Base-by-base conservation (phyloP, 495 filamentous ascomycete species). In the Podospora sp. region DNA sequence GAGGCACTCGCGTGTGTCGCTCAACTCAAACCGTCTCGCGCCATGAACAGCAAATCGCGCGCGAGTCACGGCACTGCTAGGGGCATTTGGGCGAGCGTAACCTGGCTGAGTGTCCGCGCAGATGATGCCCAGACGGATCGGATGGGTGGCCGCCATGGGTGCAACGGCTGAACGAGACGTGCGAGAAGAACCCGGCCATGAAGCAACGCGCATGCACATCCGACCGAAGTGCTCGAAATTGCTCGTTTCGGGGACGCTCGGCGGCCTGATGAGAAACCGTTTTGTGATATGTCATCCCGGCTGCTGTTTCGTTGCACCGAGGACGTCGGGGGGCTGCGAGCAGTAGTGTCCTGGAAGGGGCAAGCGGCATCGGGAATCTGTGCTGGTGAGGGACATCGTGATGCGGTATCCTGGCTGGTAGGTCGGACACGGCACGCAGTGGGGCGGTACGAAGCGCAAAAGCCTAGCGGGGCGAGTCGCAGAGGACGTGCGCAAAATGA, bases 371-470 rank as follows among this genome's bases (percentile, higher is more conserved):
- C 65, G 65, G 56, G 51, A 36, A 55, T 62, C 68, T 73, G 61
- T 57, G 14, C 21, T 56, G 61, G 25, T 24, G 65, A 46, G 59
- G 53, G 60, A 57, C 56, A 40, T 57, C 49, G 62, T 57, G 36
- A 63, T 51, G 63, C 49, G n/a, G 26, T 33, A 22, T 12, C 22
- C 35, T 25, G 36, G 18, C 36, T 24, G 9, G 56, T 26, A 22
- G 26, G 66, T 46, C 56, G 64, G 29, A 68, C 65, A 69, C 69
- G 75, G 71, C 65, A 69, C 63, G 62, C 65, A 35, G 71, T 68
- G 73, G 72, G 69, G 76, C 77, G 72, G 71, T 72, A 78, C 68
- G 76, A 73, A 73, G 75, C 71, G 76, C 71, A 73, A 63, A 59
- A 55, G n/a, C n/a, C 24, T 58, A 25, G 59, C 62, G 60, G n/a